Percentiles rank a stretch among this genome's conserved stretches.
These are phyloP conservation scores for Teunomyces stri DNA, from an alignment of 805 yeast species.

Conservation along the genomic window DNA sequence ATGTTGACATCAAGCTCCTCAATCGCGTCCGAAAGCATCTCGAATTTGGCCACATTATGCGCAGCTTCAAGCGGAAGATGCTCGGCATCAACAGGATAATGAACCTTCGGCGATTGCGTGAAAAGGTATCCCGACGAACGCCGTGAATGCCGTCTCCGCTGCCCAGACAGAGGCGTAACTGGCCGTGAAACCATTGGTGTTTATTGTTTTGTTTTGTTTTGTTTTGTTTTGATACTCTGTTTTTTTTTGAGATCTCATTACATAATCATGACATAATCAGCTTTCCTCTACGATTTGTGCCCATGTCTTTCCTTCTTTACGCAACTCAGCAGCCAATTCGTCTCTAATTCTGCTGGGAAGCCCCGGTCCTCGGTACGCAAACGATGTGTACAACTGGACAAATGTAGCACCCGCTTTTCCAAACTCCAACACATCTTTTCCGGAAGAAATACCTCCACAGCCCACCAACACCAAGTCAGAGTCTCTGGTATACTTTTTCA, in stretches of 20 bases:
- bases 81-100: conserved; percentile 41
- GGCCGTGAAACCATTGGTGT: conserved; percentile 17
- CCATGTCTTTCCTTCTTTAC: conserved; percentile 82
- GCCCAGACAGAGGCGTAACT: conserved; percentile 18
- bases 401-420: conserved; percentile 94
- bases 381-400: conserved; percentile 82
- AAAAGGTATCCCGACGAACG: conserved; percentile 7
- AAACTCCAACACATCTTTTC: conserved; percentile 86
- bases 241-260: background rate
- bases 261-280: conserved; percentile 36
- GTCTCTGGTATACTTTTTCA: conserved; percentile 76
- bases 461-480: conserved; percentile 77
- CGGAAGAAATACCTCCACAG: conserved; percentile 90
- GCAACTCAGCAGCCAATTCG: conserved; percentile 47
- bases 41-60: conserved; percentile 38
- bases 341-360: conserved; percentile 49
- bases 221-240: background rate
- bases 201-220: background rate
- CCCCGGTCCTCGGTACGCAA: conserved; percentile 93
- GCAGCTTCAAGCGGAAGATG: conserved; percentile 43
- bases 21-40: conserved; percentile 47
- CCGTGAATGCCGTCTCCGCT: conserved; percentile 19
- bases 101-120: conserved; percentile 43
- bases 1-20: conserved; percentile 59
- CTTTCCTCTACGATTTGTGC: conserved; percentile 62